Evolutionary conservation across 441 rosid genomes (phyloP).

Genomic region (Corymbia citriodora): DNA sequence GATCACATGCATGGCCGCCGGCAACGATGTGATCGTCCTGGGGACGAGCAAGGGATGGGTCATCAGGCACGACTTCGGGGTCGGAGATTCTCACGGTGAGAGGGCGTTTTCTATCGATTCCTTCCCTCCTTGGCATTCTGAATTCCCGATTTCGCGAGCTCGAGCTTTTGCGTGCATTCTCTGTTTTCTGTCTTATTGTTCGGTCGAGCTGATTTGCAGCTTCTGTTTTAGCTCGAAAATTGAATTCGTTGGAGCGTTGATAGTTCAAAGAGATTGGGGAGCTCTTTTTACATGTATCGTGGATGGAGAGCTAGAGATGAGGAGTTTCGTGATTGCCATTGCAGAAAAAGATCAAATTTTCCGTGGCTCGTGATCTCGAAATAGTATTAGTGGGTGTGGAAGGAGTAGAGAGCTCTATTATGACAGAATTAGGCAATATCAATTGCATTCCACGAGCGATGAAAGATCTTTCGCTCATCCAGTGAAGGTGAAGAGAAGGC

Average conservation of each 20-base stretch:
- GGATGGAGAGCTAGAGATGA: background rate
- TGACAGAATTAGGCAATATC: background rate
- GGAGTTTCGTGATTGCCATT: background rate
- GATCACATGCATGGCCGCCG: conserved; percentile 97
- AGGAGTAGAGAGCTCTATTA: background rate
- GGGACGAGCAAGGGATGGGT: conserved; percentile 99
- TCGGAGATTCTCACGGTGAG: conserved; percentile 67
- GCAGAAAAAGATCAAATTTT: background rate
- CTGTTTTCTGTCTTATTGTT: background rate
- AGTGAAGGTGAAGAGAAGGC: background rate
- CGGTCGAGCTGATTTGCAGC: background rate
- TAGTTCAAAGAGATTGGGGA: background rate
- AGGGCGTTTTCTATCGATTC: background rate
- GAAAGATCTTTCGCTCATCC: background rate
- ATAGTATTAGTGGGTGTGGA: background rate
- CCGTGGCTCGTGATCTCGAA: background rate
- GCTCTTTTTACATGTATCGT: background rate
- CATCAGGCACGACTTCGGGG: conserved; percentile 86
- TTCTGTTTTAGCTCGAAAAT: background rate
- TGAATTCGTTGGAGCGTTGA: background rate
- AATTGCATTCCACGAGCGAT: background rate
- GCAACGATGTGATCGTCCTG: conserved; percentile 85
- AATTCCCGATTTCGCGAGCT: background rate
- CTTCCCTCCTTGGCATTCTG: background rate
- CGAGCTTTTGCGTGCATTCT: background rate